phyloP scores from a whole-genome alignment of 805 yeast species.

The Nakazawaea wickerhamii region DNA sequence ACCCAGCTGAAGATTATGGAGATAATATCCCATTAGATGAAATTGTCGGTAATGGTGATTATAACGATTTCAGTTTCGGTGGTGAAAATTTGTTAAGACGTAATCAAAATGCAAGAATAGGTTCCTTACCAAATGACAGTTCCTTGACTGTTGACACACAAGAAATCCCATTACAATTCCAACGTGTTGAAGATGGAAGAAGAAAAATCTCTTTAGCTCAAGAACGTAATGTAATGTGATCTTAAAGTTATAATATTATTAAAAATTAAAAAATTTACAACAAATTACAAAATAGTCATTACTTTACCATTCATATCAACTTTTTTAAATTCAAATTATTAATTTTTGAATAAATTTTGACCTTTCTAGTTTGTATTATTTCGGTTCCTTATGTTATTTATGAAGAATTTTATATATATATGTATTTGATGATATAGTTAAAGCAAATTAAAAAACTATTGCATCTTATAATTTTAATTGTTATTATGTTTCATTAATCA shows the following conservation, averaged over 20 bases:
- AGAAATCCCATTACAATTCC: slow-evolving; percentile 31
- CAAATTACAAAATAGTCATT: background rate
- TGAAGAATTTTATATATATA: too few relatives aligned
- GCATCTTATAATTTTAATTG: too few relatives aligned
- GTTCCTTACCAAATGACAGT: slow-evolving; percentile 14
- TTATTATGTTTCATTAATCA: too few relatives aligned
- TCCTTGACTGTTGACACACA: slow-evolving; percentile 28
- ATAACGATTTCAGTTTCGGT: slow-evolving; percentile 12
- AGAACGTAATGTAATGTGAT: background rate
- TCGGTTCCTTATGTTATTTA: too few relatives aligned
- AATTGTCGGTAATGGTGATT: slow-evolving; percentile 11
- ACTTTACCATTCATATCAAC: background rate
- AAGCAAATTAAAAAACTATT: too few relatives aligned
- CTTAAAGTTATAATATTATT: background rate
- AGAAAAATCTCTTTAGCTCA: slow-evolving; percentile 1
- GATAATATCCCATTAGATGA: slow-evolving; percentile 10
- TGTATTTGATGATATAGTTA: too few relatives aligned
- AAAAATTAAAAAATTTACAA: background rate
- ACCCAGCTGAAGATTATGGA: slow-evolving; percentile 10
- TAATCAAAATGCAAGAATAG: background rate
- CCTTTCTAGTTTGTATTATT: too few relatives aligned
- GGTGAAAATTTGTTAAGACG: slow-evolving; percentile 9
- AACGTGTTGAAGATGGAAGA: slow-evolving; percentile 17
- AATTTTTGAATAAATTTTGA: too few relatives aligned
- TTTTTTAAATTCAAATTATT: too few relatives aligned